Percentiles rank a stretch among this genome's conserved stretches.
phyloP scores from a whole-genome alignment of 2,329 filamentous ascomycete genomes.

The Penicillium nordicum region DNA sequence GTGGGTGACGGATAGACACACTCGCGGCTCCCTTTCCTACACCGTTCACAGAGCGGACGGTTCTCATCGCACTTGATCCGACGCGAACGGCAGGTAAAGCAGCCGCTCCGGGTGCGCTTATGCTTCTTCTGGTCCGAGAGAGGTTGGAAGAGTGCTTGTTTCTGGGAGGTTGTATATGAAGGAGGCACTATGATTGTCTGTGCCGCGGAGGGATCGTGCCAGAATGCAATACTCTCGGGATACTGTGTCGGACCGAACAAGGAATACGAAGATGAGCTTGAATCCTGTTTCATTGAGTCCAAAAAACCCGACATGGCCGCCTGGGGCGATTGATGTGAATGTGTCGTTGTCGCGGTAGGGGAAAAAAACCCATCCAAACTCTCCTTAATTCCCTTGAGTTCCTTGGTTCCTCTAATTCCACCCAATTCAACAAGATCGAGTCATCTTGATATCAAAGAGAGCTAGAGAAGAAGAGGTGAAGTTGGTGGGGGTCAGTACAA shows the following conservation, averaged over 20 bases:
- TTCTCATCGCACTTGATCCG: slow-evolving; percentile 94
- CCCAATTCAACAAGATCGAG: not conserved
- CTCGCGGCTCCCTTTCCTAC: slow-evolving; percentile 84
- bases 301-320: slow-evolving; percentile 29
- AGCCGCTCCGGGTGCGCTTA: slow-evolving; percentile 86
- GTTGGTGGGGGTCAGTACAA: slow-evolving; percentile 14
- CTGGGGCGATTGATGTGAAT: slow-evolving; percentile 31
- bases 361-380: not conserved
- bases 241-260: slow-evolving; percentile 37
- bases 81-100: slow-evolving; percentile 84
- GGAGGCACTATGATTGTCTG: slow-evolving; percentile 17
- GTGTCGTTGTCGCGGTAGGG: slow-evolving; percentile 25
- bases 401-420: not conserved
- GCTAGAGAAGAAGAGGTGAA: not conserved
- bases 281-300: slow-evolving; percentile 25
- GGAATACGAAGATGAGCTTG: slow-evolving; percentile 32
- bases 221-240: slow-evolving; percentile 44
- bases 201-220: slow-evolving; percentile 37
- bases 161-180: slow-evolving; percentile 21
- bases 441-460: not conserved
- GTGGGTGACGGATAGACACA: slow-evolving; percentile 76
- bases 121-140: slow-evolving; percentile 76
- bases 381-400: not conserved
- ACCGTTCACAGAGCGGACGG: slow-evolving; percentile 83
- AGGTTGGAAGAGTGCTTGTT: slow-evolving; percentile 30